Conservation (phyloP, 352 stramenopile species). For the Globisporangium uncinulatum region DNA sequence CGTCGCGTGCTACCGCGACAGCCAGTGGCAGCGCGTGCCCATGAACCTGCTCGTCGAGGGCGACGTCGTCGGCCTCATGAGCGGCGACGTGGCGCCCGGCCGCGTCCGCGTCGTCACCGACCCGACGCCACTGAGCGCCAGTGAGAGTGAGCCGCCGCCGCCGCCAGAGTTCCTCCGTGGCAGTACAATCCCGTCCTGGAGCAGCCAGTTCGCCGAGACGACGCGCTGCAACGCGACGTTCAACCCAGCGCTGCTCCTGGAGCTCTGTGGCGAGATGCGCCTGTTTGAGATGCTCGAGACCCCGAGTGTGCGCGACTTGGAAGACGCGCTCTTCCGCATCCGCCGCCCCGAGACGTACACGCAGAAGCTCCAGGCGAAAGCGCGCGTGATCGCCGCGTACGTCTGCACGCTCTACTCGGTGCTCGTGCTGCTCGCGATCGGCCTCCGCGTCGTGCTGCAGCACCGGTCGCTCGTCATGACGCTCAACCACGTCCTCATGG, state of each 20-base stretch:
- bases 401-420: slow-evolving; percentile 69
- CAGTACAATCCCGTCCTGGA: slow-evolving; percentile 56
- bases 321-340: slow-evolving; percentile 75
- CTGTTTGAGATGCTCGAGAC: slow-evolving; percentile 86
- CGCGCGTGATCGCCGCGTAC: slow-evolving; percentile 43
- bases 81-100: slow-evolving; percentile 70
- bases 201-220: slow-evolving; percentile 30
- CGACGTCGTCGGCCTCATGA: slow-evolving; percentile 80
- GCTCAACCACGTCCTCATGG: slow-evolving; percentile 62
- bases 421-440: slow-evolving; percentile 62
- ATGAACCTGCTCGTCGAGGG: slow-evolving; percentile 83
- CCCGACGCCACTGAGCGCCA: neutral
- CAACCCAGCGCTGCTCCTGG: slow-evolving; percentile 60
- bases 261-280: slow-evolving; percentile 81
- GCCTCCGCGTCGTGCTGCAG: slow-evolving; percentile 54
- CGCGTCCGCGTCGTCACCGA: slow-evolving; percentile 40
- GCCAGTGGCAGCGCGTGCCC: slow-evolving; percentile 70
- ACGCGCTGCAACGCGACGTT: slow-evolving; percentile 72
- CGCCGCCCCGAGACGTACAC: slow-evolving; percentile 63
- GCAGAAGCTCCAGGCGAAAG: slow-evolving; percentile 65
- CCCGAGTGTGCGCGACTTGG: slow-evolving; percentile 69
- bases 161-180: slow-evolving; percentile 36
- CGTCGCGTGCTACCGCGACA: slow-evolving; percentile 75
- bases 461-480: slow-evolving; percentile 63
- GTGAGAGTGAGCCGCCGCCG: no score